These are phyloP conservation scores for Pythium pyrilobum DNA, from an alignment of 352 stramenopile species.

Conservation along the genomic window DNA sequence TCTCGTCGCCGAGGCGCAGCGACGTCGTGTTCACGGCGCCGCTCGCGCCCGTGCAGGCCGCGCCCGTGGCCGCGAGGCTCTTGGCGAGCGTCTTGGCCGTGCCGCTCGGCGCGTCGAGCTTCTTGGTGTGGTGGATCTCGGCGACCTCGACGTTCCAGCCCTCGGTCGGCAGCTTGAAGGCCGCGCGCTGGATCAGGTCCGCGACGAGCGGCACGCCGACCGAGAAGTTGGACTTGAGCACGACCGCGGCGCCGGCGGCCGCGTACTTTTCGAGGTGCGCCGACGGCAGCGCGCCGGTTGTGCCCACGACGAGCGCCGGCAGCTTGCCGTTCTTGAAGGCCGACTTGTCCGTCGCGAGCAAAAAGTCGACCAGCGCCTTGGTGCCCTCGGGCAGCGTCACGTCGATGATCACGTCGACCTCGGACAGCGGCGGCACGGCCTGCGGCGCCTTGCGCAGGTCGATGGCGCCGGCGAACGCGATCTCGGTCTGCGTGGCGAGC, in stretches of 20 bases:
- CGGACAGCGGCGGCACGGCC: conserved; percentile 26
- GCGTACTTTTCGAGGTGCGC: conserved; percentile 58
- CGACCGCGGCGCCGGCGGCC: conserved; percentile 44
- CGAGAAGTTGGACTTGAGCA: conserved; percentile 82
- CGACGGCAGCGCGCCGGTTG: conserved; percentile 54
- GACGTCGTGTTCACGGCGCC: conserved; percentile 56
- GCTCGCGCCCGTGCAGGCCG: conserved; percentile 38
- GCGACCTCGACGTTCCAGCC: conserved; percentile 79
- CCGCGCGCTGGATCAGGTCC: conserved; percentile 63
- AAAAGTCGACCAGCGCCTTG: conserved; percentile 47
- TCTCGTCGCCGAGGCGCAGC: conserved; percentile 72
- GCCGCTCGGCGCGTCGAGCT: conserved; percentile 76
- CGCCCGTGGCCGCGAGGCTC: conserved; percentile 51
- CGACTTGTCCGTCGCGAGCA: conserved; percentile 47
- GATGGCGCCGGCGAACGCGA: conserved; percentile 49
- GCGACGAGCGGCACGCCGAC: conserved; percentile 75
- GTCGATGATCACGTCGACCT: conserved; percentile 72
- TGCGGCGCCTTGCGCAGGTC: conserved; percentile 44
- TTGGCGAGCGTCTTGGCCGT: conserved; percentile 79
- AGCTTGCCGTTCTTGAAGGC: conserved; percentile 63
- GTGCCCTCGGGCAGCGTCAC: conserved; percentile 72
- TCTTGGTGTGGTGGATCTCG: conserved; percentile 86
- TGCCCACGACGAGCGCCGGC: conserved; percentile 73
- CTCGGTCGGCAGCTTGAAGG: conserved; percentile 65
- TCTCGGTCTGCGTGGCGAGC: conserved; percentile 41